These are phyloP conservation scores for Silene conica DNA, from an alignment of 148 eudicot genomes.

Conservation along the genomic window DNA sequence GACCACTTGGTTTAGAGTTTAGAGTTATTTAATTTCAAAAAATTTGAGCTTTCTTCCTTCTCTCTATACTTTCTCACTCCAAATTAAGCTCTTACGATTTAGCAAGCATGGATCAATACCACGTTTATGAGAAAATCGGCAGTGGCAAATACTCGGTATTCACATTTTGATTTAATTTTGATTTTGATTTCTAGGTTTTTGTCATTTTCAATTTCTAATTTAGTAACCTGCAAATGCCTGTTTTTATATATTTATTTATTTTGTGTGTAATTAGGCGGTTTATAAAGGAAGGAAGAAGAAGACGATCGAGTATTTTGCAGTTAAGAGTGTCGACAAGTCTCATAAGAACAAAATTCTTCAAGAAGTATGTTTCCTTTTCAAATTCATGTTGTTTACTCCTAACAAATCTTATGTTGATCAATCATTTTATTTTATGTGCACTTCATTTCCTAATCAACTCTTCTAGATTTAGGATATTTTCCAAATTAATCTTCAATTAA, in stretches of 20 bases:
- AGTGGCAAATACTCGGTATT: no score
- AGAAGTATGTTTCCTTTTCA: no score
- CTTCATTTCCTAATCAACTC: no score
- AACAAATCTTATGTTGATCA: no score
- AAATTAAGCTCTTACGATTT: not conserved
- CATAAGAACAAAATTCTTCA: constrained; percentile 77
- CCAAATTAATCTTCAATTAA: no score
- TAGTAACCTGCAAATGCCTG: no score
- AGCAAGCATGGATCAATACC: constrained; percentile 69
- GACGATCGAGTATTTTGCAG: constrained; percentile 78
- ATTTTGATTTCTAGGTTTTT: not conserved
- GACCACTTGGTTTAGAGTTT: no score
- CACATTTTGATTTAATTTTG: not conserved
- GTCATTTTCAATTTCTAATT: not conserved
- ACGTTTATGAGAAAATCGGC: constrained; percentile 86
- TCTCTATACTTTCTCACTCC: not conserved
- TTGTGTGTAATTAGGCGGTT: constrained; percentile 49
- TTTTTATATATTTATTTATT: no score
- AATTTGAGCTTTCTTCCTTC: not conserved
- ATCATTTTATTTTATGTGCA: no score
- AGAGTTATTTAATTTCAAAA: no score
- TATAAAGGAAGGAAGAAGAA: constrained; percentile 95
- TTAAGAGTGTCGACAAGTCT: constrained; percentile 85
- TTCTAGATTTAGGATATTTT: no score
- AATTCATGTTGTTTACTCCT: no score